These are phyloP conservation scores for Myxozyma sirexii DNA, from an alignment of 805 yeast species.

Conservation along the genomic window DNA sequence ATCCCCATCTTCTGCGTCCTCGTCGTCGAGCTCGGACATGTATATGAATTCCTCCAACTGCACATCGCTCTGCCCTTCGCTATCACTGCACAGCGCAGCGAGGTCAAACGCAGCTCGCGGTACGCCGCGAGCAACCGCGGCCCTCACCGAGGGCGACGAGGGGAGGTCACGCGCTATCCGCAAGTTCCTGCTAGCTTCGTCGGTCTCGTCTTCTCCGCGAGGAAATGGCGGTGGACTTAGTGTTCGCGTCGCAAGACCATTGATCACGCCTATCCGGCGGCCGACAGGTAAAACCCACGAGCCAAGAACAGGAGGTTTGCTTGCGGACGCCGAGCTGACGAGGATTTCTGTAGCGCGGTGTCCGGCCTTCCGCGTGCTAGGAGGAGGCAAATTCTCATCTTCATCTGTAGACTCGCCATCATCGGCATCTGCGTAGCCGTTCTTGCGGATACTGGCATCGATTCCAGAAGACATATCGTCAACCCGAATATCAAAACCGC, in stretches of 20 bases:
- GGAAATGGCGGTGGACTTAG: constrained; percentile 53
- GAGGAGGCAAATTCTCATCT: constrained; percentile 78
- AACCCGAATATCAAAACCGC: constrained; percentile 24
- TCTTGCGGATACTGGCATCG: constrained; percentile 34
- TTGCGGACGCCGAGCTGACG: constrained; percentile 74
- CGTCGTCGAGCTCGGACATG: constrained; percentile 83
- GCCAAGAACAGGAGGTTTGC: constrained; percentile 90
- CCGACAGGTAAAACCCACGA: constrained; percentile 79
- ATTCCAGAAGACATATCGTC: constrained; percentile 44
- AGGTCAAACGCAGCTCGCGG: constrained; percentile 7
- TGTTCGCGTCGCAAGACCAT: constrained; percentile 88
- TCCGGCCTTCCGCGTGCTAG: constrained; percentile 64
- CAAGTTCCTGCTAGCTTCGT: not conserved
- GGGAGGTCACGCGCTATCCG: constrained; percentile 5
- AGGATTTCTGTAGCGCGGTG: constrained; percentile 88
- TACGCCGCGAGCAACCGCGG: constrained; percentile 36
- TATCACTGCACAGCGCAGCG: constrained; percentile 40
- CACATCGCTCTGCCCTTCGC: constrained; percentile 47
- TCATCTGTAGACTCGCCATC: constrained; percentile 95
- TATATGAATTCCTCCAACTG: constrained; percentile 81
- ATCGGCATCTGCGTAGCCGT: constrained; percentile 41
- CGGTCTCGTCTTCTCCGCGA: constrained; percentile 17
- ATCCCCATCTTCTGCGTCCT: constrained; percentile 48
- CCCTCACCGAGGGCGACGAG: constrained; percentile 21
- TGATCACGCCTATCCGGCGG: constrained; percentile 91